phyloP scores from a whole-genome alignment of 2,329 filamentous ascomycete species.

The Penicillium sp. region DNA sequence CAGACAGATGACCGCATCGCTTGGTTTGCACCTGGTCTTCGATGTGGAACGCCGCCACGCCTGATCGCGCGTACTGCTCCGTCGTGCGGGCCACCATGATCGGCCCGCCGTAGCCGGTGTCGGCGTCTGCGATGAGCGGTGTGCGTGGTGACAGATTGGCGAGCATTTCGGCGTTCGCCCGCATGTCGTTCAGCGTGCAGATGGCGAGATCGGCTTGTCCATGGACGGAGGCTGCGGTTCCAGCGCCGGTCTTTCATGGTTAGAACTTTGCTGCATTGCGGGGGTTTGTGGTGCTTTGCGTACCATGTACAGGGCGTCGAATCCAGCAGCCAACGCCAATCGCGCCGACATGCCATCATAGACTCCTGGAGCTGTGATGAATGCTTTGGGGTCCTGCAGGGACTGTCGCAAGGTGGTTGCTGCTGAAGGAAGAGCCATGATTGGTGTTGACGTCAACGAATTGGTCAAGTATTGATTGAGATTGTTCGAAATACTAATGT shows the following conservation, averaged over 20 bases:
- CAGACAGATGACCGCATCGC: constrained; percentile 43
- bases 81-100: constrained; percentile 53
- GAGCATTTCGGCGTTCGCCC: constrained; percentile 56
- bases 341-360: constrained; percentile 54
- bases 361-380: constrained; percentile 52
- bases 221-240: constrained; percentile 51
- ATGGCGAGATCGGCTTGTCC: constrained; percentile 55
- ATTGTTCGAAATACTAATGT: not conserved
- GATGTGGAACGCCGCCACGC: constrained; percentile 59
- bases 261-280: not conserved
- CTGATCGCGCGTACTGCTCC: constrained; percentile 53
- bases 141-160: constrained; percentile 51
- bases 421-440: constrained; percentile 27
- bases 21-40: constrained; percentile 57
- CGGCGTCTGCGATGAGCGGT: constrained; percentile 56
- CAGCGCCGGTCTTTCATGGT: constrained; percentile 49
- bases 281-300: constrained; percentile 3
- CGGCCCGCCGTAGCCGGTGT: constrained; percentile 57
- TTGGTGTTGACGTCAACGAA: constrained; percentile 9
- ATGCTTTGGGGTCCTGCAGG: constrained; percentile 34
- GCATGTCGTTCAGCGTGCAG: constrained; percentile 55
- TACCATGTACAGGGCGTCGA: constrained; percentile 56
- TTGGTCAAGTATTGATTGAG: not conserved
- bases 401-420: constrained; percentile 36
- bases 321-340: constrained; percentile 51